Conservation (phyloP, 1,284 basidiomycete species). For the Porogramme epimiltina region DNA sequence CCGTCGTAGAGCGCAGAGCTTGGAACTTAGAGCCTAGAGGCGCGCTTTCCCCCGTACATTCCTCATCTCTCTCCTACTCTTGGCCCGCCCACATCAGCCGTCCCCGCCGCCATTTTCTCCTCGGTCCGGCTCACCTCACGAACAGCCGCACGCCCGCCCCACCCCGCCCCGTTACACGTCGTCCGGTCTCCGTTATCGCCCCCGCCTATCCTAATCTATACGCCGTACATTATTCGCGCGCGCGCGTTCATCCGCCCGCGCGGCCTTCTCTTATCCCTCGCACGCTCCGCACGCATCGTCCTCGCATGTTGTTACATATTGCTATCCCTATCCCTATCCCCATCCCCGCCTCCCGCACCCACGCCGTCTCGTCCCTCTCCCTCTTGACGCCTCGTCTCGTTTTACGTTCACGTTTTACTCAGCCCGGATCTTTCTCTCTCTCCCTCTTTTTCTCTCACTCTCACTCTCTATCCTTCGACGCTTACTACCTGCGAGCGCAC, state of each 20-base stretch:
- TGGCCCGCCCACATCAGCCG: too few species aligned
- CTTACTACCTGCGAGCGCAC: neutral
- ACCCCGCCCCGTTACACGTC: too few species aligned
- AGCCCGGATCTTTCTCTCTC: neutral
- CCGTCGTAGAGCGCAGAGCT: conserved; percentile 13
- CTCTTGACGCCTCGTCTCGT: neutral
- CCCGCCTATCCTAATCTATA: too few species aligned
- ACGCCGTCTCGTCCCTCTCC: too few species aligned
- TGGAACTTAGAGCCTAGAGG: neutral
- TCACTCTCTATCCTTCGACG: neutral
- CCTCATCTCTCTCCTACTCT: neutral
- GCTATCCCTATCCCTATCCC: neutral
- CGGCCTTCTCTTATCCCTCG: neutral
- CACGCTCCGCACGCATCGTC: neutral
- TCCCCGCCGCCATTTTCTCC: too few species aligned
- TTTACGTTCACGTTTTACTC: neutral
- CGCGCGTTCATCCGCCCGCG: neutral
- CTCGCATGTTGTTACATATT: conserved; percentile 6
- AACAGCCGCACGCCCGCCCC: too few species aligned
- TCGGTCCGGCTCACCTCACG: too few species aligned
- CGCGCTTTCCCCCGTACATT: too few species aligned
- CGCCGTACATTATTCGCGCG: neutral
- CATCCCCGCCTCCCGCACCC: neutral
- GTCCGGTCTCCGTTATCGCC: too few species aligned
- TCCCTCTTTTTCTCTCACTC: neutral